Conservation (phyloP, 306 rosid genomes). For the Quercus ilex region DNA sequence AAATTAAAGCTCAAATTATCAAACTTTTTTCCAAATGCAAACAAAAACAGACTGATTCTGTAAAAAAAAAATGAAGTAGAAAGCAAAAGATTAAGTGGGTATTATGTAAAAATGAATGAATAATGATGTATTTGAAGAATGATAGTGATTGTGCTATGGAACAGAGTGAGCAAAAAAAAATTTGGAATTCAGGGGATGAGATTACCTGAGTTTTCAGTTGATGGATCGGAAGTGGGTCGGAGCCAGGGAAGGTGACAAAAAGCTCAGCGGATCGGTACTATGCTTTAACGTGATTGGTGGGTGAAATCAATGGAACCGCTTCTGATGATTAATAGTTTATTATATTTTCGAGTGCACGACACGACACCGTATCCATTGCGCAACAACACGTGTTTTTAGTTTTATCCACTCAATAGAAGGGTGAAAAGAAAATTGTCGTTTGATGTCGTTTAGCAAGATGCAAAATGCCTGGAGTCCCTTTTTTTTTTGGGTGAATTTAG, state of each 20-base stretch:
- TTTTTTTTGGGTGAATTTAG: too few relatives aligned
- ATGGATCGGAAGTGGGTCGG: not conserved
- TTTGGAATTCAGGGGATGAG: not conserved
- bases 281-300: not conserved
- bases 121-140: too few relatives aligned
- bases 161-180: not conserved
- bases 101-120: not conserved
- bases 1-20: slow-evolving; percentile 3
- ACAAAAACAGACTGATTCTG: not conserved
- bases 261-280: not conserved
- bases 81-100: not conserved
- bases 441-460: too few relatives aligned
- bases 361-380: not conserved
- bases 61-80: not conserved
- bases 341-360: not conserved
- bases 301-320: too few relatives aligned
- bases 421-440: too few relatives aligned
- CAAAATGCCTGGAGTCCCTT: too few relatives aligned
- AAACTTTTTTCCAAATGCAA: slow-evolving; percentile 8
- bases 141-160: not conserved
- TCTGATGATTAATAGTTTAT: not conserved
- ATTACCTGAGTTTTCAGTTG: not conserved
- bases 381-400: too few relatives aligned
- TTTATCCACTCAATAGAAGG: too few relatives aligned
- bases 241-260: not conserved